Conservation (phyloP, 1,284 basidiomycete genomes). For the Cryptococcus sp. region DNA sequence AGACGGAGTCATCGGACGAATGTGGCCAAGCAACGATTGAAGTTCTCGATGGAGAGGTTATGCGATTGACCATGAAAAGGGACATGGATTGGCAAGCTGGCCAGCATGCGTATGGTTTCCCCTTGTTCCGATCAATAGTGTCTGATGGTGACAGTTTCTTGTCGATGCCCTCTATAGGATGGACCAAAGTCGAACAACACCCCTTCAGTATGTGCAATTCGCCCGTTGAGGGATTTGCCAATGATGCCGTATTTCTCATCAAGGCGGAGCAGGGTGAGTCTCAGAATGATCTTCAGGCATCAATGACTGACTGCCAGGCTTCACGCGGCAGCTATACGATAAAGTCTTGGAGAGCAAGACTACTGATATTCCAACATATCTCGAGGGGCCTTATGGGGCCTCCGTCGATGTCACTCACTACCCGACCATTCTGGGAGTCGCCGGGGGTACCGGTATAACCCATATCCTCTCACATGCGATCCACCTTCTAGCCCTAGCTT, state of each 20-base stretch:
- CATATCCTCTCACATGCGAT: constrained; percentile 21
- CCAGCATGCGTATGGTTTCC: constrained; percentile 50
- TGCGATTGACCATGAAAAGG: constrained; percentile 54
- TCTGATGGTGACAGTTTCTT: constrained; percentile 27
- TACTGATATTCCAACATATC: constrained; percentile 20
- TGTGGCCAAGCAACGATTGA: constrained; percentile 44
- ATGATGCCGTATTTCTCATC: constrained; percentile 36
- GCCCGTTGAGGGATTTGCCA: constrained; percentile 12
- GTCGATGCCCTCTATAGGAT: constrained; percentile 8
- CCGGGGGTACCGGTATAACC: constrained; percentile 40
- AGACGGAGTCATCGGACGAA: constrained; percentile 12
- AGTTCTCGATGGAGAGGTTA: constrained; percentile 53
- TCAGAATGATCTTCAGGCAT: not conserved
- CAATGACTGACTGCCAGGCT: constrained; percentile 12
- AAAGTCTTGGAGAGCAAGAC: constrained; percentile 11
- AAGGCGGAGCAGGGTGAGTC: constrained; percentile 36
- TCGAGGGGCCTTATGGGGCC: constrained; percentile 46
- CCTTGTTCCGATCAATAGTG: not conserved
- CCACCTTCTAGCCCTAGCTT: constrained; percentile 16
- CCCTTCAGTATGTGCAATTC: constrained; percentile 45
- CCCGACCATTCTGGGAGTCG: constrained; percentile 35
- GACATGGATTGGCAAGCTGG: constrained; percentile 56
- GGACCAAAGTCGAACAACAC: constrained; percentile 27
- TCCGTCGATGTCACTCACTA: constrained; percentile 21
- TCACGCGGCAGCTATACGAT: constrained; percentile 28